A percentile compares a stretch with the other conserved stretches of the same genome.
Conservation (phyloP, 129 eudicot species). For the Arctium minus region DNA sequence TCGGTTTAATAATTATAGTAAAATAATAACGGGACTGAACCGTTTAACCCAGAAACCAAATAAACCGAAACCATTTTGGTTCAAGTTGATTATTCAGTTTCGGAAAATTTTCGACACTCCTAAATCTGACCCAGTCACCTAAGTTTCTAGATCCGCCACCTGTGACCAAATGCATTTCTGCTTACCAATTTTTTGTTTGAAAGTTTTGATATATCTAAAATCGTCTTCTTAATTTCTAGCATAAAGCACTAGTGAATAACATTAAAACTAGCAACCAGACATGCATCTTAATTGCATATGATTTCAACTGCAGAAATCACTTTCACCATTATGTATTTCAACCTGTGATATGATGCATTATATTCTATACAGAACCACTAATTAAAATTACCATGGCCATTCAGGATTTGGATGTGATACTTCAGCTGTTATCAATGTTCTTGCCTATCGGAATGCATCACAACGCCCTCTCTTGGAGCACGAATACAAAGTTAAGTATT, state of each 20-base stretch:
- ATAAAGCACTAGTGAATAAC: neutral
- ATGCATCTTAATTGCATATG: neutral
- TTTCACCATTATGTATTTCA: neutral
- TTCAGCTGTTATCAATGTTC: slow-evolving; percentile 44
- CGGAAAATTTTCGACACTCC: too few relatives aligned
- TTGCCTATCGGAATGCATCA: slow-evolving; percentile 70
- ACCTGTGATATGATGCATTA: neutral
- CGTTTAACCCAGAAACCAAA: too few relatives aligned
- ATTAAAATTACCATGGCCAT: neutral
- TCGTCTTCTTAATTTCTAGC: neutral
- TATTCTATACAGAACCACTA: neutral
- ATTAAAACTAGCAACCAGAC: neutral
- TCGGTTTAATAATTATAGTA: too few relatives aligned
- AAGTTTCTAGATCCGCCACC: too few relatives aligned
- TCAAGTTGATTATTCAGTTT: too few relatives aligned
- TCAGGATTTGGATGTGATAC: slow-evolving; percentile 80
- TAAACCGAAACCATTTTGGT: too few relatives aligned
- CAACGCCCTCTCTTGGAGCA: slow-evolving; percentile 65
- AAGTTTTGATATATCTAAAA: too few relatives aligned
- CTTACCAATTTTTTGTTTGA: too few relatives aligned
- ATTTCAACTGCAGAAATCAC: neutral
- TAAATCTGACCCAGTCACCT: too few relatives aligned
- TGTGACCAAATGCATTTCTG: too few relatives aligned
- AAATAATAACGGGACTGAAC: too few relatives aligned
- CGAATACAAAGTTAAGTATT: slow-evolving; percentile 47